Evolutionary conservation across 1,139 yeast genomes (phyloP), one percentile per base, ranked within the genome.

Genomic region (Hanseniaspora uvarum): DNA sequence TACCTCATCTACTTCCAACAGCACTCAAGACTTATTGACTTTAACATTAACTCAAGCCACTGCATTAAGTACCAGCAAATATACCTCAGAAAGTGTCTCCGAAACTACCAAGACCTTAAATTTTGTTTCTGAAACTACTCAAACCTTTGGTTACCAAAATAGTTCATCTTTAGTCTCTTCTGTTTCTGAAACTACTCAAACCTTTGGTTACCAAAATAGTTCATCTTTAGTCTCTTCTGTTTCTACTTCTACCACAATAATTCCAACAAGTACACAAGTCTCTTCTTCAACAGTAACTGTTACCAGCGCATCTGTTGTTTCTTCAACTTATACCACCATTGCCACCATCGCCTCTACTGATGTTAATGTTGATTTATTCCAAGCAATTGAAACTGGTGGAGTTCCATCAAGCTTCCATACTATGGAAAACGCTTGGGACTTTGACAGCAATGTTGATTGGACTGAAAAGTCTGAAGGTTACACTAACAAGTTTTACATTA

Each of bases 401-500:
- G 86, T 86, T 28, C 71, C 73, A 14, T 59, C 71, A 0, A 70
- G 77, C 41, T 81, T 83, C 68, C 59, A 73, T 8, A 68, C 76
- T 57, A 68, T 72, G 49, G 70, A 66, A 21, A 70, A 78, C 55
- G 78, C 79, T 11, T 66, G 80, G 57, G 59, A 63, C 0, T 65
- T 79, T 52, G 80, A 82, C 30, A 60, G 60, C 3, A 79, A 79
- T 44, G 80, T 77, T 43, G 68, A 69, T 56, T 72, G 71, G 59
- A 65, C 68, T 55, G 73, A 68, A 52, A 45, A 54, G 19, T 79
- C 80, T 8, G 68, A 75, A 57, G 77, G 55, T 43, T 46, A 79
- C 61, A 84, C 92, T 39, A 83, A 84, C 72, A 83, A 83, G 66
- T 84, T 83, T 68, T 83, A 78, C 66, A 76, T 77, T 50, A 83